Evolutionary conservation across 352 stramenopile species (phyloP), one percentile per base, ranked within the genome.

Genomic region (Phytopythium cucurbitacearum): DNA sequence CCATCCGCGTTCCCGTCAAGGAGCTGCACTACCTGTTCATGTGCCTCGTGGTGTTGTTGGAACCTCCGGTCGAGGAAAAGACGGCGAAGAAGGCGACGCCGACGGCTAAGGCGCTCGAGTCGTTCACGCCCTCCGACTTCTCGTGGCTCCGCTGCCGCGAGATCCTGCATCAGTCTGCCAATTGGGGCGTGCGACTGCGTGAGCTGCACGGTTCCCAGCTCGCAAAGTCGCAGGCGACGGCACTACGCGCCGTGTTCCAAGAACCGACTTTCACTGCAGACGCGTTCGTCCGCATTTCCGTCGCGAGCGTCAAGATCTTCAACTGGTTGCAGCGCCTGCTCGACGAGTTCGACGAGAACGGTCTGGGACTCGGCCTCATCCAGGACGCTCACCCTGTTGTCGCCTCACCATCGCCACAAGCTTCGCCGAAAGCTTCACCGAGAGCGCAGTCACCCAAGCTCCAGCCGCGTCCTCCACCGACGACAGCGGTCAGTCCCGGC

Each of bases 11-110:
- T 0, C 78, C 79, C 4, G 64, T 85, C 7, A 76, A 74, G 49
- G 82, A 90, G 66, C 64, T 92, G 11, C 82, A 92, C 47, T 87
- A 79, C 44, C 64, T 92, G 4, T 80, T 90, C 62, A 87, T 92
- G 73, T 90, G 79, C 49, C 63, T 92, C 40, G 67, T 85, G n/a
- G 59, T 89, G 3, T 54, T 92, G 16, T 51, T 90, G 6, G 70
- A 90, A 13, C 73, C 67, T n/a, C 67, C 78, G 3, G 56, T 67
- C 3, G 69, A 83, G 48, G 69, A 70, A 41, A 48, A 65, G 3
- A 47, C 45, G 11, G 50, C 52, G 12, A 56, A 54, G 13, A 76
- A 74, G 42, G 61, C 48, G 4, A 69, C 73, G 38, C 66, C 69
- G 28, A 81, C 62, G 0, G 49, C 61, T 1, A 78, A 79, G 49